phyloP scores from a whole-genome alignment of 768 basidiomycete species.

The Auricularia auricula-judae region DNA sequence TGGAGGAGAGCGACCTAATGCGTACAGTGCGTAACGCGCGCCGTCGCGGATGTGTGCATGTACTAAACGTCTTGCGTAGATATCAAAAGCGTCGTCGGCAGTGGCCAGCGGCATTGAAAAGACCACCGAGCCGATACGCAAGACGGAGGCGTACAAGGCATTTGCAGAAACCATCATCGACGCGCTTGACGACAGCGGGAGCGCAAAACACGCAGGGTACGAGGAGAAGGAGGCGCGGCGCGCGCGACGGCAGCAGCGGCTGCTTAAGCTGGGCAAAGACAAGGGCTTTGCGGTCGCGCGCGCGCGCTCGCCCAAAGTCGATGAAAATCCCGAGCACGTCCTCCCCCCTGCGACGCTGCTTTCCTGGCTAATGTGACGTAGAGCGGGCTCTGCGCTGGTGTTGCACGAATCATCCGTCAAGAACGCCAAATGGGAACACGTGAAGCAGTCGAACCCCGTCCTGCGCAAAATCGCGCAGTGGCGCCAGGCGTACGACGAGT shows the following conservation, averaged over 20 bases:
- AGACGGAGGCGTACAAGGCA: constrained; percentile 89
- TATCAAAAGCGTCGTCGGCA: constrained; percentile 75
- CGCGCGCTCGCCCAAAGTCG: constrained; percentile 31
- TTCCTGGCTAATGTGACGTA: constrained; percentile 17
- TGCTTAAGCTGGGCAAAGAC: constrained; percentile 74
- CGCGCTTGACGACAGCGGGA: constrained; percentile 87
- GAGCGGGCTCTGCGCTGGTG: constrained; percentile 79
- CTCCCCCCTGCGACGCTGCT: background rate
- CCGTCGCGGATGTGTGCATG: background rate
- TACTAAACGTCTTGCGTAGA: constrained; percentile 29
- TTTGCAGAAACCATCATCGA: constrained; percentile 83
- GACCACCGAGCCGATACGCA: constrained; percentile 93
- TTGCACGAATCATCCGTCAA: constrained; percentile 72
- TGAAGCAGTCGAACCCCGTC: constrained; percentile 74
- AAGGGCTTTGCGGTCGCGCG: constrained; percentile 37
- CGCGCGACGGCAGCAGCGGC: constrained; percentile 62
- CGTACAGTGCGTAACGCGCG: constrained; percentile 49
- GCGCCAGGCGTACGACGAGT: constrained; percentile 74
- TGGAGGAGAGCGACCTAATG: constrained; percentile 93
- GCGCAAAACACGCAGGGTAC: constrained; percentile 89
- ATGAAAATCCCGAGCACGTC: constrained; percentile 73
- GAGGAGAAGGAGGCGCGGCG: constrained; percentile 90
- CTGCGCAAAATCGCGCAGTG: constrained; percentile 47
- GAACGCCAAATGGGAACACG: constrained; percentile 67
- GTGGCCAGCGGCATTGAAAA: constrained; percentile 77